Base-by-base conservation (phyloP, 768 basidiomycete genomes). In the Tephrocybe rancida region DNA sequence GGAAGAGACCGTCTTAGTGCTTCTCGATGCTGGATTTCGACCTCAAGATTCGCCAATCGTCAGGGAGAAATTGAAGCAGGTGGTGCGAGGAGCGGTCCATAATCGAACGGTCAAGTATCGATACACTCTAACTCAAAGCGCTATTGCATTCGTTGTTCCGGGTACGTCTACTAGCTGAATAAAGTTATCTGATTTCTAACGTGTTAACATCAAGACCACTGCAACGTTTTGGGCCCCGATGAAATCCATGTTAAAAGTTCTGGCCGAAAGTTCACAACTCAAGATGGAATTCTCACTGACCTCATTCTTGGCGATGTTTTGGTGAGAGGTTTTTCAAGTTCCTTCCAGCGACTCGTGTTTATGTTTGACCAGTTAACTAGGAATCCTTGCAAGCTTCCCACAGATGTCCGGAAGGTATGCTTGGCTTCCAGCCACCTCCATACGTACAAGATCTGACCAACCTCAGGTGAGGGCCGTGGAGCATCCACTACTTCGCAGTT, bases 381-480 rank as follows among this genome's bases (percentile, higher is more conserved):
- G 21, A 76, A 84, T 63, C 87, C 87, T n/a, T 88, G 87, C 67
- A 87, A 86, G 56, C 67, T 88, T 0, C 85, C 87, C 1, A 84
- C 80, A 0, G 87, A 90, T 64, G 74, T 81, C 0, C 83, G 83
- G 58, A 87, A 85, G 72, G 85, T 84, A 56, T 21, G 68, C 24
- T 37, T 44, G 2, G 9, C 21, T 22, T 41, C 13, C 22, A 13
- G 1, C 24, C 5, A 6, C 37, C 21, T 25, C 5, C 52, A 5
- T 13, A 14, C 2, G 41, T 10, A 24, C n/a, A 10, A 30, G 3
- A 41, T 25, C 21, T 54, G 27, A 38, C n/a, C 18, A 38, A 21
- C 32, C 48, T 29, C 35, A 87, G 86, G 79, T 83, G 44, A 77
- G 68, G 56, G 82, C 86, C 3, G 85, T 88, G 0, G 75, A 79